Evolutionary conservation across 192 early-diverging fungal genomes (phyloP), one percentile per base, ranked within the genome.

Genomic region (Backusella mclennaniae): DNA sequence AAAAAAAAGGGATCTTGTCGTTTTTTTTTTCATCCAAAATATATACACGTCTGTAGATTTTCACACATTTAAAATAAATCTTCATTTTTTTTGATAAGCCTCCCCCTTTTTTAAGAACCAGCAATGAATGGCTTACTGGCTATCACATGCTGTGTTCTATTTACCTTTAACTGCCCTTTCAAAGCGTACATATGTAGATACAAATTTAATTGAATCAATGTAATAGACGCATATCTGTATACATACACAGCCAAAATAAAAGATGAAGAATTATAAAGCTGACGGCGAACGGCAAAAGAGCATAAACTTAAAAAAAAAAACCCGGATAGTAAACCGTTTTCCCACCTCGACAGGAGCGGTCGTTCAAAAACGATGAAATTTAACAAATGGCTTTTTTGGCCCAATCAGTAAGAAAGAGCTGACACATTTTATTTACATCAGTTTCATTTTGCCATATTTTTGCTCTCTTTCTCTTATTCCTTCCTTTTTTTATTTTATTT

Each of bases 321-420:
- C 53, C 7, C 52, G 67, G 19, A 33, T 38, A 38, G 38, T 21
- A 68, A 68, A 68, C 67, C 17, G 67, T 14, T 36, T 36, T 36
- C 68, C 68, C 35, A 69, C 35, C 68, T 69, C 3, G 46, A 49
- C n/a, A 38, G 6, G 1, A 53, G 56, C 56, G 56, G 56, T 63
- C 11, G 9, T 63, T 63, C 23, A 63, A 63, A 63, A 63, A 8
- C 56, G 56, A 8, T 29, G 56, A 63, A 63, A 63, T 59, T 59
- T 29, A 63, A 63, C 56, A 29, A 63, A 29, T 63, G 8, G 56
- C n/a, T 21, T 56, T 21, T 56, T 56, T 56, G 21, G 17, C n/a
- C 68, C 68, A 66, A 74, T 42, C 73, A 74, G 29, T 38, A 36
- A 74, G 36, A 74, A 52, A 63, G 53, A 39, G 53, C 46, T 53